Evolutionary conservation across 805 yeast genomes (phyloP), one percentile per base, ranked within the genome.

Genomic region (Pichia rugopelliculosa): DNA sequence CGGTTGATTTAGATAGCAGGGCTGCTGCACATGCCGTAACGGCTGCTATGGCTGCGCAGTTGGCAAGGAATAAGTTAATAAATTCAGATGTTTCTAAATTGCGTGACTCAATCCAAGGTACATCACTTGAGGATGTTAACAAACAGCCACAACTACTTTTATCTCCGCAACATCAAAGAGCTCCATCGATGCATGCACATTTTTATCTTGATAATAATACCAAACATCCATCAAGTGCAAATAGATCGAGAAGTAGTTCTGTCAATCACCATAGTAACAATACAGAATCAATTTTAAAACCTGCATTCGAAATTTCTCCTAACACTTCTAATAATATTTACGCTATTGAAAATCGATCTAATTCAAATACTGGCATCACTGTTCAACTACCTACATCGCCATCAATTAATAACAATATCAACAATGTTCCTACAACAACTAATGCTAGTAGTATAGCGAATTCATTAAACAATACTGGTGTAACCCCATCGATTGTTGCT

Each of bases 121-220:
- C 51, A 2, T 42, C 30, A 37, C 21, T 27, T 20, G 52, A 47
- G 12, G 26, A 18, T 6, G 43, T n/a, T 15, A 30, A 30, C 18
- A 30, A 30, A 30, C 18, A 30, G n/a, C 34, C 15, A 30, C 34
- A 30, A 30, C 9, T 30, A 4, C 34, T 30, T n/a, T 39, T 40
- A 12, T 42, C 46, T 21, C 42, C 47, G 23, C 44, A 48, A 1
- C 84, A 77, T 57, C 76, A 76, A 55, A 75, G 79, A 60, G 60
- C 75, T 20, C 74, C 84, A 17, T 75, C 86, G 0, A 82, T 82
- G 52, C 95, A 86, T 65, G 89, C 93, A 0, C 95, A 85, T 64
- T 86, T 86, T 60, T 76, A 74, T 54, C 80, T 79, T 10, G 85
- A 81, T 51, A 90, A 84, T 48, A 72, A 83, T 1, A 60, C 79